phyloP scores from a whole-genome alignment of 306 rosid species.

The Macrotyloma uniflorum region DNA sequence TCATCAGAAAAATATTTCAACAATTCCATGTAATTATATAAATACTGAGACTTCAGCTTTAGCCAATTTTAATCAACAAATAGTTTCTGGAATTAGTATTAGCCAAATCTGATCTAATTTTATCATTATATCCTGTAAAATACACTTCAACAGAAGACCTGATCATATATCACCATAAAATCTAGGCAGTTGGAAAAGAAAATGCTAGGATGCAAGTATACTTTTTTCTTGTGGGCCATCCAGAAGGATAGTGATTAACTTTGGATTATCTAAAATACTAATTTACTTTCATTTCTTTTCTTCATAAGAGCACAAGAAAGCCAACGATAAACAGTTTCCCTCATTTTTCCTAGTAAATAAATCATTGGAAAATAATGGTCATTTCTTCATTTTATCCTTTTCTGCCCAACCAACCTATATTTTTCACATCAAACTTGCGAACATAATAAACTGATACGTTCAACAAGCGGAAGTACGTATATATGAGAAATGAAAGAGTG shows the following conservation, averaged over 20 bases:
- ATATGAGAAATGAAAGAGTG: background rate
- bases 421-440: constrained; percentile 17
- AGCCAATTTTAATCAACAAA: background rate
- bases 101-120: background rate
- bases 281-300: constrained; percentile 15
- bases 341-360: constrained; percentile 11
- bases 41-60: background rate
- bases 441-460: constrained; percentile 20
- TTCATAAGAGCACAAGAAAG: constrained; percentile 6
- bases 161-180: constrained; percentile 21
- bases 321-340: constrained; percentile 11
- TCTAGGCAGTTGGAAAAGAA: background rate
- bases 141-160: constrained; percentile 19
- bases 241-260: constrained; percentile 12
- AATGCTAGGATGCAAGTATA: background rate
- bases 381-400: constrained; percentile 3
- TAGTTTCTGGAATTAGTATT: constrained; percentile 13
- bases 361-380: background rate
- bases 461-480: background rate
- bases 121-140: background rate
- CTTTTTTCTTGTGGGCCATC: constrained; percentile 18
- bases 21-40: background rate
- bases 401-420: constrained; percentile 3
- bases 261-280: constrained; percentile 2
- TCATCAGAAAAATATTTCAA: background rate